Evolutionary conservation across 352 stramenopile genomes (phyloP).

Genomic region (Phytophthora tubulina): DNA sequence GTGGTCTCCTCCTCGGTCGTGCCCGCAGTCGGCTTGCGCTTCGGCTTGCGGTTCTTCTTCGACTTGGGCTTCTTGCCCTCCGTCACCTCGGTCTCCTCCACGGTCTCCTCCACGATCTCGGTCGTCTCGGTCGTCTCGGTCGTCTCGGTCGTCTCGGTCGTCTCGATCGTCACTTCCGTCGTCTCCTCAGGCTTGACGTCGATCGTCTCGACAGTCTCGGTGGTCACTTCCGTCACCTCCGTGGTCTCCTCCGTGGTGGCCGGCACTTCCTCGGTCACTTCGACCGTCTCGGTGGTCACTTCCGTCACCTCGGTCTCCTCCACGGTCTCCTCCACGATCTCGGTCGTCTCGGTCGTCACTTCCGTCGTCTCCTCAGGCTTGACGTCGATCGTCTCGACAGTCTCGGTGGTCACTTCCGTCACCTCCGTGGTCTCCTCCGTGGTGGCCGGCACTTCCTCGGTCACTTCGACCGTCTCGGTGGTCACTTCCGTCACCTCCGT

Average conservation of each 20-base stretch:
- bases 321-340: slow-evolving; percentile 3
- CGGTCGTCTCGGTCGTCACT: too few species aligned
- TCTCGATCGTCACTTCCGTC: too few species aligned
- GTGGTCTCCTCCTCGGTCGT: too few species aligned
- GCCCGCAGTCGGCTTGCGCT: too few species aligned
- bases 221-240: slow-evolving; percentile 19
- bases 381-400: not conserved
- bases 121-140: too few species aligned
- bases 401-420: slow-evolving; percentile 14
- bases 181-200: not conserved
- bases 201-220: slow-evolving; percentile 4
- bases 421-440: slow-evolving; percentile 19
- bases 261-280: slow-evolving; percentile 12
- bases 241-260: slow-evolving; percentile 11
- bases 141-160: too few species aligned
- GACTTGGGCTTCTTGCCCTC: too few species aligned
- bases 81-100: too few species aligned
- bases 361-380: too few species aligned
- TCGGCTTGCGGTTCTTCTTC: too few species aligned
- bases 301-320: slow-evolving; percentile 18
- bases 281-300: too few species aligned
- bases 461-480: not conserved
- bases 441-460: not conserved
- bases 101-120: too few species aligned
- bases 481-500: slow-evolving; percentile 8